phyloP scores from a whole-genome alignment of 2,329 filamentous ascomycete genomes.

The Lizonia empirigonia region DNA sequence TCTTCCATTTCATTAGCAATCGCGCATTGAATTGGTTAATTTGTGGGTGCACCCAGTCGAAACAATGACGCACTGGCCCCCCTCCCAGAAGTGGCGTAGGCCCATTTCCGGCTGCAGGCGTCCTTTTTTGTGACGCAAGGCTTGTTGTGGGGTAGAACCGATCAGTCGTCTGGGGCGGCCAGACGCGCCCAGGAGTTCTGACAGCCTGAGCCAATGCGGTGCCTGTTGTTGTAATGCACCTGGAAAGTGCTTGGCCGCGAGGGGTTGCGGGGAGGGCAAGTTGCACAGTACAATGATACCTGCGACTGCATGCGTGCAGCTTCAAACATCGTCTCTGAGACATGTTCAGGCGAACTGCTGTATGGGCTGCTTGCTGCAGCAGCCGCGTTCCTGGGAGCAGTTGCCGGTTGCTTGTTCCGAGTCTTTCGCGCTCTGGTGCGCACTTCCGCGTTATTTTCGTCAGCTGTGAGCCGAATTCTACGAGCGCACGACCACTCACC shows the following conservation, averaged over 20 bases:
- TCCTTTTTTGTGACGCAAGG: conserved; percentile 22
- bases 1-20: conserved; percentile 17
- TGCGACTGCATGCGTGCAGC: conserved; percentile 4
- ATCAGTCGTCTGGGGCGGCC: conserved; percentile 21
- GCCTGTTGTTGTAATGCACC: conserved; percentile 10
- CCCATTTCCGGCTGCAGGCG: conserved; percentile 24
- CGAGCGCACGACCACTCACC: conserved; percentile 21
- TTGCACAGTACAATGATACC: conserved; percentile 3
- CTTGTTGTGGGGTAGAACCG: conserved; percentile 19
- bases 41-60: conserved; percentile 18
- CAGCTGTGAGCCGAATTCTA: conserved; percentile 30
- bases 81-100: conserved; percentile 17
- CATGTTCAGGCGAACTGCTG: conserved; percentile 11
- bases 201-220: conserved; percentile 15
- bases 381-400: conserved; percentile 11
- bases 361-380: conserved; percentile 7
- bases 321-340: conserved; percentile 3
- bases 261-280: conserved; percentile 5
- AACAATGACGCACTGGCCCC: conserved; percentile 25
- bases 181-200: conserved; percentile 13
- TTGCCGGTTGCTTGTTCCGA: conserved; percentile 32
- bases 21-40: conserved; percentile 12
- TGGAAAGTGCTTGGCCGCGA: conserved; percentile 11
- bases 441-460: conserved; percentile 40
- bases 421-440: conserved; percentile 23